Evolutionary conservation across 192 early-diverging fungal genomes (phyloP), one percentile per base, ranked within the genome.

Genomic region (Coemansia sp.): DNA sequence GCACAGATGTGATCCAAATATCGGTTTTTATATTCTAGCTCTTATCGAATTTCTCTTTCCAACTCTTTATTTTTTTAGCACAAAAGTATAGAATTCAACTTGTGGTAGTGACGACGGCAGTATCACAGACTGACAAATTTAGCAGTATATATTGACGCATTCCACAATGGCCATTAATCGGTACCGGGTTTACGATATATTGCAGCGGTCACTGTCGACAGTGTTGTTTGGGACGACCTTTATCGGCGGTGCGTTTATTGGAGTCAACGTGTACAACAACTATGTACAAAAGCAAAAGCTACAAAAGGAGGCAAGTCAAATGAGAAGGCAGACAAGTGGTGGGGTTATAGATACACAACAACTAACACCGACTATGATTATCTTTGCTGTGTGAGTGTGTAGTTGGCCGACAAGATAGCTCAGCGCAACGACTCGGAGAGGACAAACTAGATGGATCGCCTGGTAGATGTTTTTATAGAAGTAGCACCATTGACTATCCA

Each of bases 171-270:
- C 66, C 63, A 63, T 80, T 41, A 80, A 80, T 73, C 78, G 78
- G 69, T 80, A 72, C 67, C 78, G 78, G 59, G 21, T 80, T 41
- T 80, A 80, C 70, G 78, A 80, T 53, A 57, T 75, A 34, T 50
- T 73, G 59, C 78, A 80, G 51, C 45, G 42, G 51, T 65, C 78
- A 10, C 8, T 69, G 9, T 58, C 73, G 29, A 75, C 73, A 9
- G 21, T 63, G 38, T 70, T 80, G 9, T 42, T 80, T 37, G 69
- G 44, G 12, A 75, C 69, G 9, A 80, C 78, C 9, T 60, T 80
- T 21, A 32, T 63, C 21, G 78, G 78, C n/a, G 23, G 46, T 6
- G 39, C 58, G 48, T 80, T 80, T 63, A 72, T 80, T 41, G 50
- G 67, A 12, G 36, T 65, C 37, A 80, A 80, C 67, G 73, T 80